A percentile compares a stretch with the other conserved stretches of the same genome.
phyloP scores from a whole-genome alignment of 2,329 filamentous ascomycete species.

The Nothophoma quercina region DNA sequence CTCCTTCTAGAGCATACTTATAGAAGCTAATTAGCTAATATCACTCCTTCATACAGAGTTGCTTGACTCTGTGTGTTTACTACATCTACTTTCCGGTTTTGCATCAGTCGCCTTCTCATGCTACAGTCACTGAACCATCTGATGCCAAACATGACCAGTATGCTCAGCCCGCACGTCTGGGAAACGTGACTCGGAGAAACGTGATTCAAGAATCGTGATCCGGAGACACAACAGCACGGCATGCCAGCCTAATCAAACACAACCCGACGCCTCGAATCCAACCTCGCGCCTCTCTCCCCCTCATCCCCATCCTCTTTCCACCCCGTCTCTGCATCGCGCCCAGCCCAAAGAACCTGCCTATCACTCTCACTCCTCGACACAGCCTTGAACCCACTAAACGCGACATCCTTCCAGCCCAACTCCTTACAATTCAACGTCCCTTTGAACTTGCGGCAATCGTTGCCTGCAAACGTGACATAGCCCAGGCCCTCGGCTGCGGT shows the following conservation, averaged over 20 bases:
- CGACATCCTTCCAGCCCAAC: slow-evolving; percentile 31
- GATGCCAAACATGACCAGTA: too few species aligned
- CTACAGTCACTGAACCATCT: too few species aligned
- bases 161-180: too few species aligned
- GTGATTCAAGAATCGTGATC: too few species aligned
- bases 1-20: slow-evolving; percentile 4
- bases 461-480: slow-evolving; percentile 31
- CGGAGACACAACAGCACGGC: too few species aligned
- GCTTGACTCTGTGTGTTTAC: background rate
- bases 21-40: slow-evolving; percentile 16
- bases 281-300: slow-evolving; percentile 4
- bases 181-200: too few species aligned
- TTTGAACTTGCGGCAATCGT: slow-evolving; percentile 35
- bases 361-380: slow-evolving; percentile 26
- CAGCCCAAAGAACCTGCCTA: slow-evolving; percentile 21
- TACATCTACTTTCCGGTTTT: too few species aligned
- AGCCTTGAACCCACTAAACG: slow-evolving; percentile 29
- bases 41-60: slow-evolving; percentile 6
- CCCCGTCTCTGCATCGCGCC: slow-evolving; percentile 12
- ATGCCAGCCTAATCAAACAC: slow-evolving; percentile 13
- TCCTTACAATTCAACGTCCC: slow-evolving; percentile 29
- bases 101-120: too few species aligned
- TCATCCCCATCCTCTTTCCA: slow-evolving; percentile 3
- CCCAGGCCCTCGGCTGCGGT: slow-evolving; percentile 18
- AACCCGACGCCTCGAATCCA: slow-evolving; percentile 7